A percentile compares a stretch with the other conserved stretches of the same genome.
These are phyloP conservation scores for Colletotrichum truncatum DNA, from an alignment of 2,329 filamentous ascomycete species.

Conservation along the genomic window DNA sequence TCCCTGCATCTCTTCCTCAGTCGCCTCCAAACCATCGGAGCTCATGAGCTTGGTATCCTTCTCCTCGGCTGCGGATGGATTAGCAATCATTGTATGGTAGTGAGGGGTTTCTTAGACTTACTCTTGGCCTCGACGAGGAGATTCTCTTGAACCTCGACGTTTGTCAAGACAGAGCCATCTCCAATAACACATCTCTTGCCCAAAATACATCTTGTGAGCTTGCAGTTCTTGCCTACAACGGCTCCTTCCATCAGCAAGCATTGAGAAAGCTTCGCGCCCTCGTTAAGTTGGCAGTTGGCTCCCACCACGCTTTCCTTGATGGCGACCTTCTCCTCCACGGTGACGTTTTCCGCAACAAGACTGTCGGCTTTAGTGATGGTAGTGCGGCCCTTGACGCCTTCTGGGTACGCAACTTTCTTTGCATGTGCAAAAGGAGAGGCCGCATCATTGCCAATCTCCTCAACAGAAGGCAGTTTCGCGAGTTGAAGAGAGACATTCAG, in stretches of 20 bases:
- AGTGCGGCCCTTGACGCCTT: conserved; percentile 80
- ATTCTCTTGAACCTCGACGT: conserved; percentile 94
- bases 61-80: conserved; percentile 63
- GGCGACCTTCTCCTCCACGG: conserved; percentile 86
- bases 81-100: conserved; percentile 29
- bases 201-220: conserved; percentile 87
- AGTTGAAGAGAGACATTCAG: conserved; percentile 85
- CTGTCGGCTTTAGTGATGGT: conserved; percentile 86
- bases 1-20: conserved; percentile 68
- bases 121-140: conserved; percentile 82
- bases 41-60: conserved; percentile 75
- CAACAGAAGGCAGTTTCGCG: conserved; percentile 81
- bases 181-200: conserved; percentile 85
- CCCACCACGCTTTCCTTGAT: conserved; percentile 94
- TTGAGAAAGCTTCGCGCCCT: conserved; percentile 85
- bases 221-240: conserved; percentile 83
- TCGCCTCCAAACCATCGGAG: conserved; percentile 72
- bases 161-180: conserved; percentile 81
- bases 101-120: conserved; percentile 51
- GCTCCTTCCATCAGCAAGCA: conserved; percentile 95
- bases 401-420: conserved; percentile 83
- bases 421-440: conserved; percentile 80
- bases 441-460: conserved; percentile 65
- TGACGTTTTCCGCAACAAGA: conserved; percentile 88
- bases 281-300: conserved; percentile 84